Conservation (phyloP, 495 filamentous ascomycete genomes). For the Trichoderma virens region DNA sequence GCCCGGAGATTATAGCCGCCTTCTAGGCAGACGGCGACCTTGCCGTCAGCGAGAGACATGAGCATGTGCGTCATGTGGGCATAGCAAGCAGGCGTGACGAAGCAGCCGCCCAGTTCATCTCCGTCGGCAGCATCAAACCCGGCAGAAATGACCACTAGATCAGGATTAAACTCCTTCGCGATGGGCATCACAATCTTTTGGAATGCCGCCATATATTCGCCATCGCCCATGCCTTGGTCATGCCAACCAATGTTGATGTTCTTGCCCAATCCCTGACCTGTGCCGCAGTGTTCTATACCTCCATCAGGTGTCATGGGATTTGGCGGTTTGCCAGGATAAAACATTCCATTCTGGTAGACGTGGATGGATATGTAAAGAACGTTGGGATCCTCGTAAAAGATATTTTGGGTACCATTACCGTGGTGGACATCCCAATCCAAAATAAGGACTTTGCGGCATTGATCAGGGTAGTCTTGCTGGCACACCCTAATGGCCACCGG, state of each 20-base stretch:
- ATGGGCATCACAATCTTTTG: conserved; percentile 98
- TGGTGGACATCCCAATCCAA: conserved; percentile 87
- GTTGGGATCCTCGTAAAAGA: conserved; percentile 91
- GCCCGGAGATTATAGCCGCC: conserved; percentile 92
- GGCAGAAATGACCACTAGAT: conserved; percentile 91
- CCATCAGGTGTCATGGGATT: conserved; percentile 52
- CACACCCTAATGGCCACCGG: conserved; percentile 80
- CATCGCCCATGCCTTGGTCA: conserved; percentile 88
- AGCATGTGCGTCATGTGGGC: conserved; percentile 99
- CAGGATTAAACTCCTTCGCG: conserved; percentile 83
- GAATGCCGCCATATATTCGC: conserved; percentile 93
- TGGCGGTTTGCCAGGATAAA: conserved; percentile 74
- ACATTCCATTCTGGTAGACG: conserved; percentile 70
- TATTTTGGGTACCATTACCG: conserved; percentile 95
- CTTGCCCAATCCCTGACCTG: conserved; percentile 65
- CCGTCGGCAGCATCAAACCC: conserved; percentile 95
- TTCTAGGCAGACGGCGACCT: conserved; percentile 85
- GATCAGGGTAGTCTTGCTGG: conserved; percentile 63
- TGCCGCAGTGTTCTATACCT: conserved; percentile 67
- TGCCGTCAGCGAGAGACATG: conserved; percentile 88
- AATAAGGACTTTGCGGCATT: conserved; percentile 81
- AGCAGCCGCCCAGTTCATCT: conserved; percentile 86
- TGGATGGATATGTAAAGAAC: conserved; percentile 96
- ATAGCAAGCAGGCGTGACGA: conserved; percentile 83
- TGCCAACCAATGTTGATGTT: conserved; percentile 97